Conservation (phyloP, 2,329 filamentous ascomycete species). For the Claviceps citrina region DNA sequence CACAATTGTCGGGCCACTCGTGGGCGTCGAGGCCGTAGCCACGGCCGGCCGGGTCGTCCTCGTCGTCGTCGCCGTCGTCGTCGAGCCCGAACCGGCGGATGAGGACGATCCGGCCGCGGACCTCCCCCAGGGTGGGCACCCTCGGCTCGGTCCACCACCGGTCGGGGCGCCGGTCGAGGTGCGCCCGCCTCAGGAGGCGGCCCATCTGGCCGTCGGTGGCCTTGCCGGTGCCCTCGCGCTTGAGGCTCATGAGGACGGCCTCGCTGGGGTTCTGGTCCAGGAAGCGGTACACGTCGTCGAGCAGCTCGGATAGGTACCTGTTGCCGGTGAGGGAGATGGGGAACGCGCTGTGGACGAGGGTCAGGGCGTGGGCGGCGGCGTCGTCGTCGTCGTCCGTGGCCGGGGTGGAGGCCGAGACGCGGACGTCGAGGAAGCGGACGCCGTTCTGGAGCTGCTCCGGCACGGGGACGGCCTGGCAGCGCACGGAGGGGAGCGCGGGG, state of each 20-base stretch:
- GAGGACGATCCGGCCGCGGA: slow-evolving; percentile 68
- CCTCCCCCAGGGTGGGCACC: slow-evolving; percentile 65
- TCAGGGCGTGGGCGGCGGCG: slow-evolving; percentile 46
- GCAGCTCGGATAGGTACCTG: slow-evolving; percentile 62
- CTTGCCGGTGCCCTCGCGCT: slow-evolving; percentile 75
- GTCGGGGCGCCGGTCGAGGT: slow-evolving; percentile 39
- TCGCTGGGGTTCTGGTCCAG: slow-evolving; percentile 65
- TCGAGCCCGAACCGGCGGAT: slow-evolving; percentile 64
- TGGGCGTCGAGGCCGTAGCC: slow-evolving; percentile 47
- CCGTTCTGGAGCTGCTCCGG: slow-evolving; percentile 72
- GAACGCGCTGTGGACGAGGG: slow-evolving; percentile 81
- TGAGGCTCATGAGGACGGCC: slow-evolving; percentile 71
- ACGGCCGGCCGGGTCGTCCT: too few relatives aligned
- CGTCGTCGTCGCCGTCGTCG: slow-evolving; percentile 30
- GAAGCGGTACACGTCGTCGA: slow-evolving; percentile 58
- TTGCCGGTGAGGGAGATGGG: slow-evolving; percentile 70
- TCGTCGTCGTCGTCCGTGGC: slow-evolving; percentile 34
- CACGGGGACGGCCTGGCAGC: slow-evolving; percentile 73
- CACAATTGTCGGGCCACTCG: slow-evolving; percentile 77
- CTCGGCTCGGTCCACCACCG: slow-evolving; percentile 67
- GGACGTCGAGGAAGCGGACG: slow-evolving; percentile 85
- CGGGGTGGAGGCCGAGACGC: slow-evolving; percentile 52
- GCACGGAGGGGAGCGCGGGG: slow-evolving; percentile 75
- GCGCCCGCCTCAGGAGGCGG: slow-evolving; percentile 56
- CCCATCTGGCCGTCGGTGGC: slow-evolving; percentile 67